Conservation (phyloP, 2,329 filamentous ascomycete genomes). For the Cladosporium halotolerans region DNA sequence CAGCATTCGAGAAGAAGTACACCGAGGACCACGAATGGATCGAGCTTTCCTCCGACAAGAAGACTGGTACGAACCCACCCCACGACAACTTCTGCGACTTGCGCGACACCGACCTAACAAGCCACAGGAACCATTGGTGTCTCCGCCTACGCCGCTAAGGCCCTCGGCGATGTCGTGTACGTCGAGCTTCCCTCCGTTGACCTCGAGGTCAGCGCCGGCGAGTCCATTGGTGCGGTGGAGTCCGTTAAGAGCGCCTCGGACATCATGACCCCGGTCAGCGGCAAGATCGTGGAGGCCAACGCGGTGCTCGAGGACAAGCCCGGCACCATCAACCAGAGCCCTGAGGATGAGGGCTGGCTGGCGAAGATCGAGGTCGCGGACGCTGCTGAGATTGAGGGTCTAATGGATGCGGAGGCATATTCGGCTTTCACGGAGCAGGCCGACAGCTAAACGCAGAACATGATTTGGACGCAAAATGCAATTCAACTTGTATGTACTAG, state of each 20-base stretch:
- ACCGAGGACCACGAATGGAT: slow-evolving; percentile 99
- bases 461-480: not conserved
- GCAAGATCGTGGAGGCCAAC: slow-evolving; percentile 72
- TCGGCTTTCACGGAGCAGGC: slow-evolving; percentile 61
- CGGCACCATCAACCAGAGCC: slow-evolving; percentile 77
- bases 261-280: slow-evolving; percentile 81
- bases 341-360: slow-evolving; percentile 90
- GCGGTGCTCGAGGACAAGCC: slow-evolving; percentile 73
- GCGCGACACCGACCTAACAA: slow-evolving; percentile 10
- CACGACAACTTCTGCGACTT: not conserved
- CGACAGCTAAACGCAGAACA: not conserved
- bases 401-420: slow-evolving; percentile 77
- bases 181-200: slow-evolving; percentile 80
- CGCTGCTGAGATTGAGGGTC: slow-evolving; percentile 59
- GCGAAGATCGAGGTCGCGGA: slow-evolving; percentile 76
- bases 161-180: slow-evolving; percentile 93
- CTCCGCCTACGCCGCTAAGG: slow-evolving; percentile 82
- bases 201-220: slow-evolving; percentile 64
- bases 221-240: slow-evolving; percentile 89
- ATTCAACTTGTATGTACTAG: slow-evolving; percentile 9
- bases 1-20: slow-evolving; percentile 71
- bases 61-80: slow-evolving; percentile 53
- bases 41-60: slow-evolving; percentile 75
- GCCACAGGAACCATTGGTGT: slow-evolving; percentile 65
- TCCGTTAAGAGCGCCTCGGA: slow-evolving; percentile 98